Evolutionary conservation across 495 filamentous ascomycete species (phyloP).

Genomic region (Hyphodiscus hymeniophilus): DNA sequence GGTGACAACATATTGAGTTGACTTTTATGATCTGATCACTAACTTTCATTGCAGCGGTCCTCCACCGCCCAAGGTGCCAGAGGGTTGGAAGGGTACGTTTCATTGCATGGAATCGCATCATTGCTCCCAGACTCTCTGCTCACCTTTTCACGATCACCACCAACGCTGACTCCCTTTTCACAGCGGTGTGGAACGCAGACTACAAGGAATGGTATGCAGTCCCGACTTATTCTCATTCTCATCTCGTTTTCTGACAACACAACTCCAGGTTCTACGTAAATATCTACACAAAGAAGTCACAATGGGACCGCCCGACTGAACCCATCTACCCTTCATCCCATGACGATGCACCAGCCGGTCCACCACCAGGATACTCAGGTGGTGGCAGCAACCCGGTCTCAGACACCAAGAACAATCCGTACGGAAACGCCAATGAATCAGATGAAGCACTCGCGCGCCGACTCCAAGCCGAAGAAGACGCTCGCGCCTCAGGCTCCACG

Average conservation of each 20-base stretch:
- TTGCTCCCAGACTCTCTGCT: neutral
- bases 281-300: constrained; percentile 73
- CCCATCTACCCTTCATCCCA: constrained; percentile 43
- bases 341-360: constrained; percentile 41
- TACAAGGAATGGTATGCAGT: constrained; percentile 66
- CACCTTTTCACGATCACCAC: neutral
- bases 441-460: constrained; percentile 69
- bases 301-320: constrained; percentile 73
- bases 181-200: constrained; percentile 49
- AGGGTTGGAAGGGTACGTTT: constrained; percentile 54
- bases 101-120: too few species aligned
- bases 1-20: too few species aligned
- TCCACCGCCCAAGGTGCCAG: constrained; percentile 78
- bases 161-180: neutral
- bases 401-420: constrained; percentile 48
- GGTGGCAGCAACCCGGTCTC: constrained; percentile 24
- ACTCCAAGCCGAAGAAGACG: constrained; percentile 78
- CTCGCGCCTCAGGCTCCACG: constrained; percentile 31
- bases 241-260: constrained; percentile 2
- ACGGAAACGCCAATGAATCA: constrained; percentile 40
- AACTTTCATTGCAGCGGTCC: too few species aligned
- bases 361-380: constrained; percentile 53
- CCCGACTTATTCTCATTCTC: neutral
- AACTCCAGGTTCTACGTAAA: constrained; percentile 76
- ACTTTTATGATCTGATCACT: too few species aligned